A percentile compares a stretch with the other conserved stretches of the same genome.
These are phyloP conservation scores for Backusella psychrophila DNA, from an alignment of 192 early-diverging fungal species.

Conservation along the genomic window DNA sequence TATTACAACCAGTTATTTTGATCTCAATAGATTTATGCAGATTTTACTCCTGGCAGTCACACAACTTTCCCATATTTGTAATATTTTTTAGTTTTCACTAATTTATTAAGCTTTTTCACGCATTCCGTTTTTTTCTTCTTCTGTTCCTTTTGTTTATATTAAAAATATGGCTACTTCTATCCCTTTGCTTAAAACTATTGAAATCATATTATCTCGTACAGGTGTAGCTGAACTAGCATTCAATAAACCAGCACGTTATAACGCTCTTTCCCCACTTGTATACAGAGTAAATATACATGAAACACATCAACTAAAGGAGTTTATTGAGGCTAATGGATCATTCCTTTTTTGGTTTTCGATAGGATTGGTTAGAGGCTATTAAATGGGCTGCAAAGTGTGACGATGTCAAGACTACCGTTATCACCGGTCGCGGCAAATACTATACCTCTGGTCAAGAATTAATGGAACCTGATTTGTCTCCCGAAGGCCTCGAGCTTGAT, in stretches of 20 bases:
- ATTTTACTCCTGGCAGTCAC: not conserved
- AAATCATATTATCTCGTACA: constrained; percentile 38
- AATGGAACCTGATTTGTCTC: constrained; percentile 14
- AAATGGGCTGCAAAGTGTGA: constrained; percentile 45
- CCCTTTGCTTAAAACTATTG: constrained; percentile 45
- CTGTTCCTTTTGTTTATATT: not conserved
- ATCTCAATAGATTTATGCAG: not conserved
- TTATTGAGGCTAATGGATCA: not conserved
- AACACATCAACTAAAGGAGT: not conserved
- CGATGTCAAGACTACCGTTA: constrained; percentile 52
- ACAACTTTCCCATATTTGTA: not conserved
- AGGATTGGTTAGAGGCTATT: constrained; percentile 62
- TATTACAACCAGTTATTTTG: too few species aligned
- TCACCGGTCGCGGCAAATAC: constrained; percentile 66
- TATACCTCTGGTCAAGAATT: constrained; percentile 68
- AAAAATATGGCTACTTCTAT: constrained; percentile 7
- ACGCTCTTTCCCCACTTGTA: constrained; percentile 53
- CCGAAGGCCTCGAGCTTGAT: not conserved
- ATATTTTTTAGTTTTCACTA: not conserved
- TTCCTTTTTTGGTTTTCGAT: not conserved
- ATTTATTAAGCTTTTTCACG: not conserved
- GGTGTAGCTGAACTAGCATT: constrained; percentile 66
- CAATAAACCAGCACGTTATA: constrained; percentile 59
- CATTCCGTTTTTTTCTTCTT: not conserved
- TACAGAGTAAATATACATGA: constrained; percentile 35